Base-by-base conservation (phyloP, 2,329 filamentous ascomycete species). In the Fusarium sp. region DNA sequence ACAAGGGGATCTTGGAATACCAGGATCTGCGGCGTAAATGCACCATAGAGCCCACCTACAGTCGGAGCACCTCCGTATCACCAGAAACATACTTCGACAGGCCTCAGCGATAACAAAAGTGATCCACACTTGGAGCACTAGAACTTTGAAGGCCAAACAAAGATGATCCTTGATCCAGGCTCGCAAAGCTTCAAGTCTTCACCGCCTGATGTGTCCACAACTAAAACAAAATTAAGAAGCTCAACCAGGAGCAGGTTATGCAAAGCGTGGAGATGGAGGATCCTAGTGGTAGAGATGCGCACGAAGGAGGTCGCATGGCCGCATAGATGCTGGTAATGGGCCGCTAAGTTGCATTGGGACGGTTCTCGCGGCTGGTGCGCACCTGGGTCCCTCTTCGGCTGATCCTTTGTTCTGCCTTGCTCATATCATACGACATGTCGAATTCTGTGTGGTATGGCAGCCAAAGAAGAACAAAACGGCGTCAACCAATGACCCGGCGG, bases 181-280 rank as follows among this genome's bases (percentile, higher is more conserved):
- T 55, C 55, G 49, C 51, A 55, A 58, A 47, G 40, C 49, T 72
- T 72, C 50, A 54, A 55, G 45, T 66, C 67, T 71, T 75, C 74
- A 76, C 74, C 74, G 74, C 74, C 62, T 75, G 69, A 28, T 32
- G 63, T 75, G 66, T 62, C 66, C 72, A 73, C 69, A 66, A 53
- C 59, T 28, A 63, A 50, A 46, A 61, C 59, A 51, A 60, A 59
- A 59, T 68, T 47, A 58, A 49, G 53, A 53, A 53, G 69, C 48
- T 69, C 63, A 47, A 57, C 59, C 58, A 71, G 50, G 48, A 69
- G 61, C 64, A 59, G 51, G 60, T 66, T 61, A 74, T 74, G 73
- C 72, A 75, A 63, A 68, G 57, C 47, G 32, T 46, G 59, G 46
- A 65, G 63, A 60, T 45, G 64, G 49, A 59, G 61, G 55, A 40